Base-by-base conservation (phyloP, 352 stramenopile species). In the Phytophthora agathidicida region DNA sequence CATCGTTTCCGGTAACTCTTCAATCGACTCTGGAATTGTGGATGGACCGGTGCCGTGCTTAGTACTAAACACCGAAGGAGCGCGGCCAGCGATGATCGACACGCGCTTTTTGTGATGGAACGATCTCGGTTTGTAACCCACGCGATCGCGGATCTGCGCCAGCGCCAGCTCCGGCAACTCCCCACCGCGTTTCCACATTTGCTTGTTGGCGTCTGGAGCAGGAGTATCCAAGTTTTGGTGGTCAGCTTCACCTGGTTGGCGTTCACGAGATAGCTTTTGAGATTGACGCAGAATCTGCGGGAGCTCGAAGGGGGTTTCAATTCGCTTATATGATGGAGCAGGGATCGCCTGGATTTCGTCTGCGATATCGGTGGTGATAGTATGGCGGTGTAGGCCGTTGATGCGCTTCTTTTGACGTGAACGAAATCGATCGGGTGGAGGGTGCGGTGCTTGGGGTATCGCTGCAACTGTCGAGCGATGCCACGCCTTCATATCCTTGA, bases 171-270 rank as follows among this genome's bases (percentile, higher is more conserved):
- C 56, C 2, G 63, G 49, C 7, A 71, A 50, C 16, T 68, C 57
- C 6, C 50, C 56, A n/a, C 56, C 44, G 9, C 63, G 63, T 24
- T 71, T 71, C 63, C 63, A 71, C 44, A 55, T 68, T 48, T 71
- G 63, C 17, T 68, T 68, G 19, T 44, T 67, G 16, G 28, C 26
- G n/a, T 71, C 56, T 35, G 57, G 50, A 43, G 37, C 32, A 41
- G 37, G 33, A 20, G 19, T 36, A 1, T 61, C 48, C 0, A 11
- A 6, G 16, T 24, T 8, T 11, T 57, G 26, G 10, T 47, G 11
- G 4, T 8, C 9, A 9, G 7, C 13, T 20, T n/a, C n/a, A n/a
- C n/a, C n/a, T n/a, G n/a, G n/a, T 48, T 39, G 56, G 11, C 39
- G 57, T n/a, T n/a, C n/a, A 35, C 27, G 48, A 35, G 62, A 38